A percentile compares a stretch with the other conserved stretches of the same genome.
Evolutionary conservation across 371 early-diverging fungal species (phyloP).

Genomic region (Phascolomyces articulosus): DNA sequence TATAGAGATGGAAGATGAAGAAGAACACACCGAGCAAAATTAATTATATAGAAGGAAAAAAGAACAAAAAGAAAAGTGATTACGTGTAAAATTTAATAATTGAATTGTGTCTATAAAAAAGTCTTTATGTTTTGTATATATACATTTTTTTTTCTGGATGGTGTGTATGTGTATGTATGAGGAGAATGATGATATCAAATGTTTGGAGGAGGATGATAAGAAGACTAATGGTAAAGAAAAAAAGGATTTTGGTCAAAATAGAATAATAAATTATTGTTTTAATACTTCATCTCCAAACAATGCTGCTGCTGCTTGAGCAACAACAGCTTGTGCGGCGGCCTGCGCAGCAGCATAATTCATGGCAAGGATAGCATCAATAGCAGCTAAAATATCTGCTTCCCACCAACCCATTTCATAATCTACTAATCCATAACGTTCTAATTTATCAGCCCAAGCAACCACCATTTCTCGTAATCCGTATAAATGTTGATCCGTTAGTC

Average conservation of each 20-base stretch:
- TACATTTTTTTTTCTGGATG: conserved; percentile 7
- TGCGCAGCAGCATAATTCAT: conserved; percentile 56
- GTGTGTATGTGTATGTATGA: not conserved
- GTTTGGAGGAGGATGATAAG: not conserved
- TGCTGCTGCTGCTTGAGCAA: conserved; percentile 50
- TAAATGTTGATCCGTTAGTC: conserved; percentile 62
- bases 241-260: too few species aligned
- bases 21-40: conserved; percentile 28
- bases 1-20: conserved; percentile 63
- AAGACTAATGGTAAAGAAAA: not conserved
- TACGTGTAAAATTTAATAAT: conserved; percentile 1
- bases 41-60: conserved; percentile 10
- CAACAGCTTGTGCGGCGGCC: conserved; percentile 50
- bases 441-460: conserved; percentile 74
- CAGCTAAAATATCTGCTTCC: conserved; percentile 79
- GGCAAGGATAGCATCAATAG: conserved; percentile 63
- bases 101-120: not conserved
- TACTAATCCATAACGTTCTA: conserved; percentile 79
- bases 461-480: conserved; percentile 67
- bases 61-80: not conserved
- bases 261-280: conserved; percentile 17
- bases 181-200: not conserved
- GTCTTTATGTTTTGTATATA: conserved; percentile 9
- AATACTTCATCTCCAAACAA: conserved; percentile 46
- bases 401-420: conserved; percentile 89